Base-by-base conservation (phyloP, 176 grass and related monocot species). In the Juncus effusus region DNA sequence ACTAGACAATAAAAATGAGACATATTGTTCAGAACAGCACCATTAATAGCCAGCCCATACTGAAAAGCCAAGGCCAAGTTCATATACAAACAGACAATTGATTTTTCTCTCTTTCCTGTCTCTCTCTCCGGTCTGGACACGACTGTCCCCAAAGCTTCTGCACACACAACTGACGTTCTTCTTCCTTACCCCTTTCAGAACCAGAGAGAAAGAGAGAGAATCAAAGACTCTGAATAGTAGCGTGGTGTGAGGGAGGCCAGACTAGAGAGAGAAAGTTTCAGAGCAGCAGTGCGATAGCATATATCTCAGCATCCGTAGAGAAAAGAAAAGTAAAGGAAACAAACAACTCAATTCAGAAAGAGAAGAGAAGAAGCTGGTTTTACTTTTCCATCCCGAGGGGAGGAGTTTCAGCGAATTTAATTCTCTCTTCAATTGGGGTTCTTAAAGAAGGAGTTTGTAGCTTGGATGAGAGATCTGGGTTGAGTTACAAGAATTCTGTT, bases 141-240 rank as follows among this genome's bases (percentile, higher is more conserved):
- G 67, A 57, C 67, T 70, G 67, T 70, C 67, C 67, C 67, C 67
- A 70, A 70, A 56, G 52, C 67, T 70, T 56, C 67, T 70, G 67
- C 44, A 28, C 67, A 70, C 40, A 51, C 67, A 40, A 70, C 67
- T 57, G 67, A 70, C 53, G 67, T 57, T 50, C 38, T 58, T 42
- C 36, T 58, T 57, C 14, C 54, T 42, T 54, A 13, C 0, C 38
- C 67, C 47, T 58, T 71, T 71, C 67, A 56, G 54, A 71, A 19
- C 40, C 54, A 38, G 40, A 55, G 38, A 47, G 44, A 47, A 38
- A 71, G 54, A 40, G 36, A 44, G n/a, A 61, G 14, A 72, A 5
- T 10, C 3, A 56, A 6, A 69, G 16, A 13, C 19, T 28, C 19
- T 28, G 19, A 28, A 28, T 28, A 28, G 19, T 28, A 28, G 19